These are phyloP conservation scores for Thyridium curvatum DNA, from an alignment of 2,329 filamentous ascomycete species.

Conservation along the genomic window DNA sequence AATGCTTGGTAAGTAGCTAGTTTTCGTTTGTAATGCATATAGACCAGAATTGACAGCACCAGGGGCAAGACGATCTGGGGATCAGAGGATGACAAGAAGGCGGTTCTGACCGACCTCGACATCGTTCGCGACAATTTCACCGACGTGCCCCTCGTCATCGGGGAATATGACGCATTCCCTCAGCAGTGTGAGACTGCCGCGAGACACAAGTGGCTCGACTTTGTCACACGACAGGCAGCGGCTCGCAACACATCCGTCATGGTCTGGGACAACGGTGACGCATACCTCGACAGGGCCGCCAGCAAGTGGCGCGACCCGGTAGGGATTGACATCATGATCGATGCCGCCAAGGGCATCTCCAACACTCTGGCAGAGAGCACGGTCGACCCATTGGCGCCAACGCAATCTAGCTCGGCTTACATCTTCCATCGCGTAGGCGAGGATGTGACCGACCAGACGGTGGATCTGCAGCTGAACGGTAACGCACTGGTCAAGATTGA, in stretches of 20 bases:
- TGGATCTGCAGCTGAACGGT: conserved; percentile 47
- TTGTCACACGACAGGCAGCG: conserved; percentile 39
- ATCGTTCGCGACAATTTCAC: conserved; percentile 48
- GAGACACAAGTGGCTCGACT: conserved; percentile 52
- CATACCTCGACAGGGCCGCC: conserved; percentile 44
- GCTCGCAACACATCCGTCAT: conserved; percentile 43
- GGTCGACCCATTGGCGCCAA: conserved; percentile 34
- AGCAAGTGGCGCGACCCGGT: conserved; percentile 44
- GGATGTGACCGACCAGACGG: conserved; percentile 29
- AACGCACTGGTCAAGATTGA: conserved; percentile 40
- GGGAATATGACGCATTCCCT: conserved; percentile 49
- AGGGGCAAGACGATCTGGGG: conserved; percentile 57
- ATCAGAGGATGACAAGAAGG: conserved; percentile 43
- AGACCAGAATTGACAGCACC: background rate
- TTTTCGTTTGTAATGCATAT: no score
- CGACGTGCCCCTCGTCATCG: conserved; percentile 47
- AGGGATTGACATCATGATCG: conserved; percentile 38
- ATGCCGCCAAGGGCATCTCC: conserved; percentile 30
- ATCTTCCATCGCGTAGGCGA: conserved; percentile 46
- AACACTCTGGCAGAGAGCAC: conserved; percentile 48
- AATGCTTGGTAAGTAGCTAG: conserved; percentile 25
- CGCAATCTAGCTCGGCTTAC: conserved; percentile 44
- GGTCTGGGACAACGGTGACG: conserved; percentile 54
- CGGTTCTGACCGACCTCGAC: conserved; percentile 41
- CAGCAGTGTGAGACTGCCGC: conserved; percentile 45